These are phyloP conservation scores for Fusarium circinatum DNA, from an alignment of 2,329 filamentous ascomycete species.

Conservation along the genomic window DNA sequence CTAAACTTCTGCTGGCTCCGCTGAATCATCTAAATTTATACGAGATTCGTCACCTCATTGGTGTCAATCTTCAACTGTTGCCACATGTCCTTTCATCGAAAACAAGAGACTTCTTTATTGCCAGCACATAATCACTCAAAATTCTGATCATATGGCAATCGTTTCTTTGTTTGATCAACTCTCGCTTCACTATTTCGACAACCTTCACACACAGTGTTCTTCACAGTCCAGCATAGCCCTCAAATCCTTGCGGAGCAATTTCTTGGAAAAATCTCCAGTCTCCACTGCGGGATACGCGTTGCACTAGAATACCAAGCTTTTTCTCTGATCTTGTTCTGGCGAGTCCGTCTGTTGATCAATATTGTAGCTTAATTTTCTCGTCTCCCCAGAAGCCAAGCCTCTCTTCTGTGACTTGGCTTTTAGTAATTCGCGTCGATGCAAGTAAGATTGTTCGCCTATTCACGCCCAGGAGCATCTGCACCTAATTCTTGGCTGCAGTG, in stretches of 20 bases:
- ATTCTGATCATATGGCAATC: constrained; percentile 14
- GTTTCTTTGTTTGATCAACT: constrained; percentile 24
- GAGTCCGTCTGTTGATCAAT: constrained; percentile 31
- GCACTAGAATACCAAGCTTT: constrained; percentile 42
- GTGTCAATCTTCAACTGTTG: background rate
- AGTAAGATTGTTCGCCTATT: constrained; percentile 16
- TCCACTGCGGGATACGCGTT: constrained; percentile 34
- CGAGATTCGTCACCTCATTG: background rate
- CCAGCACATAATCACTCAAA: background rate
- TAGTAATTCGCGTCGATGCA: constrained; percentile 25
- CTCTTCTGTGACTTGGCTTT: constrained; percentile 1
- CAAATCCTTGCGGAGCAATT: constrained; percentile 30
- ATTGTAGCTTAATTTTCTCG: constrained; percentile 12
- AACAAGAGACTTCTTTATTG: background rate
- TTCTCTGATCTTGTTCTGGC: constrained; percentile 29
- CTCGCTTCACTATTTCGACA: background rate
- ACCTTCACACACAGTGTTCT: constrained; percentile 25
- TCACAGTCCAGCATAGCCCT: constrained; percentile 23
- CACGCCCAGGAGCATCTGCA: background rate
- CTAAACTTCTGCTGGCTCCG: constrained; percentile 29
- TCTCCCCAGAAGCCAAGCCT: constrained; percentile 6
- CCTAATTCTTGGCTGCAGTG: background rate
- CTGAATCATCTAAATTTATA: constrained; percentile 28
- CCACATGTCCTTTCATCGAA: background rate
- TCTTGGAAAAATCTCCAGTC: constrained; percentile 34